Percentiles rank a stretch among this genome's conserved stretches.
Conservation (phyloP, 805 yeast genomes). For the Suhomyces canberraensis region DNA sequence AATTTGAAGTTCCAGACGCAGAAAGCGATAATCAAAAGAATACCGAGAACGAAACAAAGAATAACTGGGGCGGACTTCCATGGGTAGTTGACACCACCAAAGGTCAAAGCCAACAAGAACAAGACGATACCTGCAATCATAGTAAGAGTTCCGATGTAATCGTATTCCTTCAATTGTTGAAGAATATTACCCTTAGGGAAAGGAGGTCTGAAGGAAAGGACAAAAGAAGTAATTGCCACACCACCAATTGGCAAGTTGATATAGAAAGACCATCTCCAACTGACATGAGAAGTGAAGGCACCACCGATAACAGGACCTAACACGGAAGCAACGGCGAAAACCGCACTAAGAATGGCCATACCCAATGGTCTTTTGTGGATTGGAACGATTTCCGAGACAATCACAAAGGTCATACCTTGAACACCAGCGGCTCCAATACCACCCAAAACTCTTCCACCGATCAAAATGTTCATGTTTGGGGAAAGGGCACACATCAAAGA, state of each 20-base stretch:
- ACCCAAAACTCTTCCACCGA: conserved; percentile 39
- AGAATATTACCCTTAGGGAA: conserved; percentile 8
- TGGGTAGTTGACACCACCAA: conserved; percentile 16
- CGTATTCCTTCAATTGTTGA: conserved; percentile 16
- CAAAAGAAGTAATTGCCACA: conserved; percentile 15
- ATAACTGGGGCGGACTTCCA: conserved; percentile 25
- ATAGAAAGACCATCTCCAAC: conserved; percentile 29
- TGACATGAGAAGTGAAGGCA: conserved; percentile 21
- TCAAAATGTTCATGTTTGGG: conserved; percentile 31
- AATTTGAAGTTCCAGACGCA: conserved; percentile 17
- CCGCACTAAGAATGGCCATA: conserved; percentile 16
- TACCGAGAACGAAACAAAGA: conserved; percentile 21
- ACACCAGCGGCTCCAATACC: conserved; percentile 39
- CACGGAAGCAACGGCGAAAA: conserved; percentile 21
- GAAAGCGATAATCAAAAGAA: conserved; percentile 13
- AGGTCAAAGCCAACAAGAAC: conserved; percentile 21
- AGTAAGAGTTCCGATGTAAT: conserved; percentile 18
- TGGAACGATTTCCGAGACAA: conserved; percentile 31
- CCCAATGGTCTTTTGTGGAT: conserved; percentile 25
- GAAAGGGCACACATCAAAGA: conserved; percentile 39
- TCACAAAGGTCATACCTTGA: conserved; percentile 25
- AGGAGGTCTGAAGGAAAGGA: conserved; percentile 19
- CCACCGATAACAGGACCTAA: conserved; percentile 27
- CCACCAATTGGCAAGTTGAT: conserved; percentile 25
- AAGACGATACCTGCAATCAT: conserved; percentile 18